A percentile compares a stretch with the other conserved stretches of the same genome.
These are phyloP conservation scores for Schoenoplectus triqueter DNA, from an alignment of 202 grass and related monocot species.

Conservation along the genomic window DNA sequence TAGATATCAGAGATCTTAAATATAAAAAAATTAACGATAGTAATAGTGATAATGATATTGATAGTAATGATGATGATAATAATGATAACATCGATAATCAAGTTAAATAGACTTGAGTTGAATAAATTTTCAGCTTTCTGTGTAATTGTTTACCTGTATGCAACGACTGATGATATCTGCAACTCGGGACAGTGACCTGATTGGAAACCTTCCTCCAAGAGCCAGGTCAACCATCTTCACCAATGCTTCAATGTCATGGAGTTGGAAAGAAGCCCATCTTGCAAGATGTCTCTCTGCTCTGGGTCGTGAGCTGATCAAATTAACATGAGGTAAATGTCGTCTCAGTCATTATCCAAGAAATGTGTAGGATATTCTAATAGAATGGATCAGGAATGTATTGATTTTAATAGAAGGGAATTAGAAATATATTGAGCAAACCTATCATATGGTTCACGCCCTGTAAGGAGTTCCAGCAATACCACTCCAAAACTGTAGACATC, in stretches of 20 bases:
- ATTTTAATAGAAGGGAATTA: conserved; percentile 3
- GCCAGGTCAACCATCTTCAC: conserved; percentile 61
- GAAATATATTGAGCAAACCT: conserved; percentile 40
- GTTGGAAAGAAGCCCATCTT: conserved; percentile 62
- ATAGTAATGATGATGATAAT: too few species aligned
- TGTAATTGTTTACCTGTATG: conserved; percentile 50
- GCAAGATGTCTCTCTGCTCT: conserved; percentile 55
- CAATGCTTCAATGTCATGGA: conserved; percentile 73
- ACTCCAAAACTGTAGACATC: conserved; percentile 85
- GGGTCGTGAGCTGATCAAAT: conserved; percentile 40
- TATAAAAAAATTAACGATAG: too few species aligned
- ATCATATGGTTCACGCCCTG: conserved; percentile 71
- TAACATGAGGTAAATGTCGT: conserved; percentile 5
- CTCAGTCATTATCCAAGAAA: neutral
- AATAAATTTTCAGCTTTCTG: neutral
- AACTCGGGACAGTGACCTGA: conserved; percentile 77
- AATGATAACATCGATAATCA: too few species aligned
- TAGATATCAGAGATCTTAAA: too few species aligned
- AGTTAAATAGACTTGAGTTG: neutral
- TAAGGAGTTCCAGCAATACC: conserved; percentile 86
- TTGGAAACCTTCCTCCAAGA: conserved; percentile 34
- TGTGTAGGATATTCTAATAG: conserved; percentile 23
- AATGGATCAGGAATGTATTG: neutral
- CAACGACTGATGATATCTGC: conserved; percentile 79
- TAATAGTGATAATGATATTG: too few species aligned